phyloP scores from a whole-genome alignment of 1,284 basidiomycete species.

The Coniferiporia sulphurascens region DNA sequence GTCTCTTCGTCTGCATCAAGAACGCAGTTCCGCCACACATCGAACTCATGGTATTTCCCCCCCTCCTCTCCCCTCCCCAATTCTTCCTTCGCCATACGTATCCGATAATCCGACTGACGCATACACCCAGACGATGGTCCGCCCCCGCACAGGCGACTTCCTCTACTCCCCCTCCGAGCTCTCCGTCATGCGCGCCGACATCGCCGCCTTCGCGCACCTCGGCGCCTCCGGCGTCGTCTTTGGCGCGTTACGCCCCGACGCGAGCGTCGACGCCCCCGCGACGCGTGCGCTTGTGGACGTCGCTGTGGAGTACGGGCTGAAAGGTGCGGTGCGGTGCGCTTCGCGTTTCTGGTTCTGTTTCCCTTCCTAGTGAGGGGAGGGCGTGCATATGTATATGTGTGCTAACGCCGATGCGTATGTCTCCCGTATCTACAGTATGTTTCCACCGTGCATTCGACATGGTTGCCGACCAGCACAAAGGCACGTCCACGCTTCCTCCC shows the following conservation, averaged over 20 bases:
- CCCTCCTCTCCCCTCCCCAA: no score
- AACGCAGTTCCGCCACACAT: slow-evolving; percentile 37
- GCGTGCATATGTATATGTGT: no score
- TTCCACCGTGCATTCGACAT: slow-evolving; percentile 84
- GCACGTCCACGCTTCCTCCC: slow-evolving; percentile 27
- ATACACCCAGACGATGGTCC: slow-evolving; percentile 61
- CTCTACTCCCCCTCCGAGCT: slow-evolving; percentile 62
- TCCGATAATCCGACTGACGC: no score
- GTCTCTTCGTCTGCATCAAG: slow-evolving; percentile 56
- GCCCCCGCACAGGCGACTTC: slow-evolving; percentile 75
- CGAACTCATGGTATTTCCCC: slow-evolving; percentile 59
- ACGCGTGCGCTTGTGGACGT: slow-evolving; percentile 32
- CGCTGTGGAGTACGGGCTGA: slow-evolving; percentile 29
- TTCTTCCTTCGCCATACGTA: not conserved
- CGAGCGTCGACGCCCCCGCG: slow-evolving; percentile 51
- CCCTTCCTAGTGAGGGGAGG: no score
- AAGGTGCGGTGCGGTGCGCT: no score
- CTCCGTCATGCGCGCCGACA: slow-evolving; percentile 69
- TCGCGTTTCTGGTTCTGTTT: no score
- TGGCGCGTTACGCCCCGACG: slow-evolving; percentile 56
- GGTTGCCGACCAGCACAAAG: slow-evolving; percentile 50
- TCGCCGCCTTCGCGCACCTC: slow-evolving; percentile 50
- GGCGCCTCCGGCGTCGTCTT: slow-evolving; percentile 66
- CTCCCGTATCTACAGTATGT: slow-evolving; percentile 58
- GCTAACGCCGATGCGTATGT: no score